Base-by-base conservation (phyloP, 331 rosid species). In the Saraca asoca region DNA sequence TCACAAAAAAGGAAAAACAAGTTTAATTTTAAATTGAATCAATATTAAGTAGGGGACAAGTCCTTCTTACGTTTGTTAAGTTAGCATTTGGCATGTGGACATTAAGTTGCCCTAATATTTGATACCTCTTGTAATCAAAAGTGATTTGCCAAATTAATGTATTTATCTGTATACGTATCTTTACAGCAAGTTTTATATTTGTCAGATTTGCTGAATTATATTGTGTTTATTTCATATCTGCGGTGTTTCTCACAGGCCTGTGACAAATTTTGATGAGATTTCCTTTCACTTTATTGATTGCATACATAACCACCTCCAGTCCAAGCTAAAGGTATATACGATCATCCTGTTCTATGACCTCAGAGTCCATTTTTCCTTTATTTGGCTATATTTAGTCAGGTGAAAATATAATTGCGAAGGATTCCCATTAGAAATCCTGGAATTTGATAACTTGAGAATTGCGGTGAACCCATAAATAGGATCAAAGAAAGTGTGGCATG, bases 251-350 rank as follows among this genome's bases (percentile, higher is more conserved):
- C 51, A 42, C 91, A 94, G 96, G 96, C 93, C 87, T 9, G 83
- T 94, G 62, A 80, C 74, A 59, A 86, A 83, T 78, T 94, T 77
- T 64, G 96, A 94, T 17, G 97, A 94, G 79, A 70, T 94, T 62
- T 51, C 95, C 43, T 88, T 83, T 78, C 99, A 94, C 88, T 94
- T 86, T 51, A 85, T 94, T 34, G 97, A 90, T 60, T 94, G 99
- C 85, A 88, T 94, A 68, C 95, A 88, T 63, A 84, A 78, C 73
- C 75, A 85, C 83, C 81, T 90, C 51, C 77, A 53, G 69, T 56
- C 95, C 68, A 93, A 79, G 73, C n/a, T 45, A 29, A 85, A 69
- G 92, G 96, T 90, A 82, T 58, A 52, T 61, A 6, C 13, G 29
- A 7, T 51, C 52, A 54, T 67, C 14, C 34, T 39, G 19, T 14